phyloP scores from a whole-genome alignment of 2,329 filamentous ascomycete genomes.

The Akanthomyces lecanii region DNA sequence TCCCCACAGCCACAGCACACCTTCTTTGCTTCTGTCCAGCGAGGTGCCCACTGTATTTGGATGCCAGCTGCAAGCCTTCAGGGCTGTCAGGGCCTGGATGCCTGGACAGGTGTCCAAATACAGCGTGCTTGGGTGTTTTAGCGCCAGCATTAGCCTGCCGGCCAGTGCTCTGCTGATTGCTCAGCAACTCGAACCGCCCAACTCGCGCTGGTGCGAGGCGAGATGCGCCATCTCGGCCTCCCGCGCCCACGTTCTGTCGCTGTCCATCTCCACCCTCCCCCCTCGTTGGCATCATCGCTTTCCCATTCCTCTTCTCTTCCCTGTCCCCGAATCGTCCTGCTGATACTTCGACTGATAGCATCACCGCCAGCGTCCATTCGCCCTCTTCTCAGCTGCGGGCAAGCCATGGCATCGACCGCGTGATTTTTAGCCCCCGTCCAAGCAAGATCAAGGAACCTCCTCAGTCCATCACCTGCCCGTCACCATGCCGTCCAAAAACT shows the following conservation, averaged over 20 bases:
- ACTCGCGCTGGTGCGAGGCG: neutral
- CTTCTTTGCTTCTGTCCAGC: neutral
- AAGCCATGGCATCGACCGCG: conserved; percentile 13
- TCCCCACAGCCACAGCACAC: neutral
- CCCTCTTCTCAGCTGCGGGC: neutral
- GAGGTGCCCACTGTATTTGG: neutral
- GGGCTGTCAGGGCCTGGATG: neutral
- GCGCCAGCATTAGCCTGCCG: neutral
- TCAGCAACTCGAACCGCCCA: conserved; percentile 1
- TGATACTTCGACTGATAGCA: neutral
- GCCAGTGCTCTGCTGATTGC: neutral
- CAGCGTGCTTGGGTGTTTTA: neutral
- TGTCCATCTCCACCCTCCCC: conserved; percentile 15
- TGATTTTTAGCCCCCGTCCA: neutral
- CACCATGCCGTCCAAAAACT: conserved; percentile 51
- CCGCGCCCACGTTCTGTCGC: neutral
- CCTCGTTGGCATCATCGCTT: conserved; percentile 12
- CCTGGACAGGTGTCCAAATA: neutral
- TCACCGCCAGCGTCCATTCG: neutral
- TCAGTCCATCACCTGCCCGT: conserved; percentile 4
- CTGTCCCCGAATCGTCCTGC: neutral
- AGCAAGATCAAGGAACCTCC: conserved; percentile 18
- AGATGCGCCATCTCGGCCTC: neutral
- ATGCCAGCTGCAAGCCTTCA: neutral
- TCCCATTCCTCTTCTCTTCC: conserved; percentile 17